phyloP scores from a whole-genome alignment of 441 rosid genomes.

The Jatropha podagrica region DNA sequence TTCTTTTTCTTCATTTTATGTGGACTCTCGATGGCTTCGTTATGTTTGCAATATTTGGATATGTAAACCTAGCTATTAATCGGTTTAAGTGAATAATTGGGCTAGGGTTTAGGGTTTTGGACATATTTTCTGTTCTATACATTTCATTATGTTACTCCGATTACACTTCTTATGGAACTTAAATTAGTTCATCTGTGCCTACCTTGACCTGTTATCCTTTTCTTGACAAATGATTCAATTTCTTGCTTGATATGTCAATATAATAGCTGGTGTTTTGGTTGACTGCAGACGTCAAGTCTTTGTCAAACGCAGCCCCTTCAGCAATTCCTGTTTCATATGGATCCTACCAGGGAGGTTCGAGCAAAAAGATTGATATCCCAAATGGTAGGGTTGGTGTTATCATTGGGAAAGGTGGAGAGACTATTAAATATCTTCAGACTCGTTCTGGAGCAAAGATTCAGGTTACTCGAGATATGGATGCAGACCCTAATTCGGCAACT shows the following conservation, averaged over 20 bases:
- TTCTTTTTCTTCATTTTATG: not conserved
- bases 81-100: not conserved
- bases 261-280: not conserved
- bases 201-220: not conserved
- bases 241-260: not conserved
- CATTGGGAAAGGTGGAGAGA: constrained; percentile 96
- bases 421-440: constrained; percentile 86
- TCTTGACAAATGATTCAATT: not conserved
- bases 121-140: not conserved
- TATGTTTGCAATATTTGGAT: not conserved
- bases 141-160: not conserved
- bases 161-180: not conserved
- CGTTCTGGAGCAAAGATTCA: constrained; percentile 99
- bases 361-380: constrained; percentile 89
- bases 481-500: constrained; percentile 65
- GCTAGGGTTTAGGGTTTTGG: not conserved
- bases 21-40: not conserved
- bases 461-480: constrained; percentile 91
- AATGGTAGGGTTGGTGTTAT: constrained; percentile 96
- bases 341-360: constrained; percentile 58
- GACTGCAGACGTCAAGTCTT: constrained; percentile 44
- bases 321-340: constrained; percentile 71
- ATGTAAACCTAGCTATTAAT: not conserved
- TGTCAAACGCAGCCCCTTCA: constrained; percentile 42
- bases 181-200: not conserved